Evolutionary conservation across 2,329 filamentous ascomycete genomes (phyloP).

Genomic region (Trichoderma sp.): DNA sequence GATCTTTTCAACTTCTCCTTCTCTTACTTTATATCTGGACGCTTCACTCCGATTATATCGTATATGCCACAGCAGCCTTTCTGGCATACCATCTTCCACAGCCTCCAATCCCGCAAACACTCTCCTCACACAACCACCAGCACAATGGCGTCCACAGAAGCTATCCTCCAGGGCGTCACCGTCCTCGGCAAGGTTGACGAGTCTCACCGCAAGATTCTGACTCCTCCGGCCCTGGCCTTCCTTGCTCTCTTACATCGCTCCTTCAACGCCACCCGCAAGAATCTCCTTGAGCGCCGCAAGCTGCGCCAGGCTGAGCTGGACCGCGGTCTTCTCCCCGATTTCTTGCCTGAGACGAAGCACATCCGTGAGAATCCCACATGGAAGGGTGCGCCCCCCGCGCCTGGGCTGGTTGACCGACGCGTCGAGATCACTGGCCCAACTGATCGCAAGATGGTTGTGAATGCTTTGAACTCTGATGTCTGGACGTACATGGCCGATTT

Average conservation of each 20-base stretch:
- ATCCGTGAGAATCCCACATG: constrained; percentile 93
- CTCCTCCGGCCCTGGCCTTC: constrained; percentile 86
- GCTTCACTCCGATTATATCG: constrained; percentile 16
- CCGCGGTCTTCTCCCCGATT: constrained; percentile 84
- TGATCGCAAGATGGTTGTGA: constrained; percentile 98
- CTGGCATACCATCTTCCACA: background rate
- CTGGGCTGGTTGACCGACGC: constrained; percentile 87
- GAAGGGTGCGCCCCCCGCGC: constrained; percentile 88
- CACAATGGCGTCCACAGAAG: constrained; percentile 68
- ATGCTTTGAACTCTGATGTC: constrained; percentile 91
- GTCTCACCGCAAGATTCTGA: constrained; percentile 85
- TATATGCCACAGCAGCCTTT: background rate
- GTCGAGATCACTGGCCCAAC: constrained; percentile 98
- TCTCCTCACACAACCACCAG: constrained; percentile 22
- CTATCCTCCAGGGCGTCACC: constrained; percentile 83
- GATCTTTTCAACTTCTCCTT: background rate
- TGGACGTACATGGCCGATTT: constrained; percentile 99
- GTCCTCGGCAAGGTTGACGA: constrained; percentile 79
- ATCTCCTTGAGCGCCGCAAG: constrained; percentile 81
- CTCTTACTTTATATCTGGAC: constrained; percentile 16
- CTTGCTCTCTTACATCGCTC: constrained; percentile 91
- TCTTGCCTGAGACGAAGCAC: constrained; percentile 92
- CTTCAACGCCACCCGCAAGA: constrained; percentile 88
- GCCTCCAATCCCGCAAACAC: background rate
- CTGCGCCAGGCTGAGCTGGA: constrained; percentile 91